Conservation (phyloP, 2,329 filamentous ascomycete species). For the Westerdykella aurantiaca region DNA sequence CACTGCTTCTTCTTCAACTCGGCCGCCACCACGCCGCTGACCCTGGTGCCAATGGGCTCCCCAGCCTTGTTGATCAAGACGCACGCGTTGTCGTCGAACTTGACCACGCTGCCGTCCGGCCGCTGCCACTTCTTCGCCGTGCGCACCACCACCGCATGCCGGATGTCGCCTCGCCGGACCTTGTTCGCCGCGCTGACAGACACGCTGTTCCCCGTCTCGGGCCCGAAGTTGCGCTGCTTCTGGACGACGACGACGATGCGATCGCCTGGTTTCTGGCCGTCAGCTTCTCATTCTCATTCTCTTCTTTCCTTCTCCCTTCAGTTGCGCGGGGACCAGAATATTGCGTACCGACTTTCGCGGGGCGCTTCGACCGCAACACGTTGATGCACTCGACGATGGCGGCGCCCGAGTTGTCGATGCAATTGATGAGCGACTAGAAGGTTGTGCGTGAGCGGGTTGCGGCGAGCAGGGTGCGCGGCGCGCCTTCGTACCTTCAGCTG, state of each 20-base stretch:
- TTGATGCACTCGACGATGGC: conserved; percentile 95
- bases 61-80: conserved; percentile 95
- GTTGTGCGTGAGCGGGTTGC: conserved; percentile 50
- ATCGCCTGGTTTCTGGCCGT: conserved; percentile 59
- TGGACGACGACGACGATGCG: conserved; percentile 96
- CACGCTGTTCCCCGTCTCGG: conserved; percentile 65
- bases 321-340: background rate
- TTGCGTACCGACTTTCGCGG: conserved; percentile 76
- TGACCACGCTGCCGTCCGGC: conserved; percentile 80
- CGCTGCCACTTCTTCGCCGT: conserved; percentile 83
- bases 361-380: conserved; percentile 82
- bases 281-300: conserved; percentile 3
- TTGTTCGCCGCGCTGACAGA: conserved; percentile 76
- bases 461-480: background rate
- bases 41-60: conserved; percentile 84
- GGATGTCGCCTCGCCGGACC: conserved; percentile 91
- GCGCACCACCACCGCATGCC: conserved; percentile 91
- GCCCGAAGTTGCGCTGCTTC: conserved; percentile 76
- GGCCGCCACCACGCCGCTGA: conserved; percentile 70
- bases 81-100: conserved; percentile 97
- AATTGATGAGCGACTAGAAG: conserved; percentile 82
- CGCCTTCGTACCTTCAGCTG: conserved; percentile 33
- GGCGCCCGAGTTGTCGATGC: conserved; percentile 99
- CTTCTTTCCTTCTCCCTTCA: background rate
- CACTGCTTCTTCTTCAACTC: conserved; percentile 90